These are phyloP conservation scores for Corniculantispora saksenae DNA, from an alignment of 2,329 filamentous ascomycete species.

Conservation along the genomic window DNA sequence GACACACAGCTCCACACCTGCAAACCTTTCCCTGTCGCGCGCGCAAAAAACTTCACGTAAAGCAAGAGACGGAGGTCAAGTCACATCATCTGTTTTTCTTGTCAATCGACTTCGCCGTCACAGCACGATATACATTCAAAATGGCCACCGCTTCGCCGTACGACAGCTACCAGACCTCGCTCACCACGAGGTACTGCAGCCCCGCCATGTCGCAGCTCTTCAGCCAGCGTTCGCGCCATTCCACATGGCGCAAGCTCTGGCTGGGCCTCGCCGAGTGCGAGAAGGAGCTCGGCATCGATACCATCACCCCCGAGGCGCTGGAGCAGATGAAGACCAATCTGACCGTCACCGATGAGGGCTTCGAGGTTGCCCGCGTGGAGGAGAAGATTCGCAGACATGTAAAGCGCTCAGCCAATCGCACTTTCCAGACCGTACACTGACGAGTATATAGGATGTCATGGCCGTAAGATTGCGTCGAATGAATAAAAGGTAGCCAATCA, in stretches of 20 bases:
- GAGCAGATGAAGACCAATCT: constrained; percentile 75
- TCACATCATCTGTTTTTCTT: background rate
- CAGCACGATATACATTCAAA: background rate
- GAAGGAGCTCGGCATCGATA: constrained; percentile 73
- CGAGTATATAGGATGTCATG: constrained; percentile 51
- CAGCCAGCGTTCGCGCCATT: constrained; percentile 71
- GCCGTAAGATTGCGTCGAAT: constrained; percentile 42
- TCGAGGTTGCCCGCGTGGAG: constrained; percentile 72
- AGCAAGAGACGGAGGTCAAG: background rate
- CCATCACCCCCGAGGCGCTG: constrained; percentile 73
- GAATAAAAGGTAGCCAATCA: background rate
- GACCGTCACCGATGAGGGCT: constrained; percentile 75
- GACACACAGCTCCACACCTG: background rate
- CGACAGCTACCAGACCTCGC: constrained; percentile 60
- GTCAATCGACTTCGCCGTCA: background rate
- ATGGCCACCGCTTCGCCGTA: constrained; percentile 22
- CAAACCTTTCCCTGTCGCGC: background rate
- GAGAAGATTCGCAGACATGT: constrained; percentile 69
- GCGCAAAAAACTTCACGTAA: background rate
- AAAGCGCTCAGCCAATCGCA: background rate
- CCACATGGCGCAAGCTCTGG: constrained; percentile 85
- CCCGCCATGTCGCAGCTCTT: constrained; percentile 79
- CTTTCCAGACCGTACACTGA: constrained; percentile 7
- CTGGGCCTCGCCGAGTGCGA: constrained; percentile 79
- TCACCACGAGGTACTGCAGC: constrained; percentile 73